Conservation (phyloP, 192 early-diverging fungal genomes). For the Rhizophagus clarus region DNA sequence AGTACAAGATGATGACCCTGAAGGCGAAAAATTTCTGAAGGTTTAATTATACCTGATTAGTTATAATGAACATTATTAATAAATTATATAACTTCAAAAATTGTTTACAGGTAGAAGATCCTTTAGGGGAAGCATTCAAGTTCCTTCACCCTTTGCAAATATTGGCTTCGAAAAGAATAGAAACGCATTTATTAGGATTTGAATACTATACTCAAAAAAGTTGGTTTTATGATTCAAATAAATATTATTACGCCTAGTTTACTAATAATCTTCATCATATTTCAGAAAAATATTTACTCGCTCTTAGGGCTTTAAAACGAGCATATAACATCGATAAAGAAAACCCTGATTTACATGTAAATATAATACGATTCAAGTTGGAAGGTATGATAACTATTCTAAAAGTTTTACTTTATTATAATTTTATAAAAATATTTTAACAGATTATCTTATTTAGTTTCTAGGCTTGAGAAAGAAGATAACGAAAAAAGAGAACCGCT, state of each 20-base stretch:
- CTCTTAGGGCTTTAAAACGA: slow-evolving; percentile 59
- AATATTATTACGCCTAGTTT: neutral
- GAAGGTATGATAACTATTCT: slow-evolving; percentile 37
- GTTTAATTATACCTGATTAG: slow-evolving; percentile 3
- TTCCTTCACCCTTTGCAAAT: slow-evolving; percentile 74
- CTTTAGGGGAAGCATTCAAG: slow-evolving; percentile 74
- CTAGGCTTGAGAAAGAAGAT: neutral
- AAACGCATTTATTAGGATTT: slow-evolving; percentile 64
- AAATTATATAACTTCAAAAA: neutral
- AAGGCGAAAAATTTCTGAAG: slow-evolving; percentile 63
- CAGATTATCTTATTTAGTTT: neutral
- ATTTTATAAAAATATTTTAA: neutral
- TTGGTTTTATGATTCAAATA: slow-evolving; percentile 31
- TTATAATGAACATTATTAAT: neutral
- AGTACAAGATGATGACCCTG: slow-evolving; percentile 66
- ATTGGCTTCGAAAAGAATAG: slow-evolving; percentile 54
- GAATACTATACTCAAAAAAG: slow-evolving; percentile 70
- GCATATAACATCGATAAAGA: slow-evolving; percentile 47
- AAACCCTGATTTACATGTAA: slow-evolving; percentile 45
- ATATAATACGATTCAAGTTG: slow-evolving; percentile 50
- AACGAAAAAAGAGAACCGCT: neutral
- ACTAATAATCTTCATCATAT: slow-evolving; percentile 10
- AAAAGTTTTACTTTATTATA: neutral
- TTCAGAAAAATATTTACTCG: slow-evolving; percentile 68
- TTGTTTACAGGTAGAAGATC: slow-evolving; percentile 57